These are phyloP conservation scores for Hortiboletus campestris DNA, from an alignment of 768 basidiomycete genomes.

Conservation along the genomic window DNA sequence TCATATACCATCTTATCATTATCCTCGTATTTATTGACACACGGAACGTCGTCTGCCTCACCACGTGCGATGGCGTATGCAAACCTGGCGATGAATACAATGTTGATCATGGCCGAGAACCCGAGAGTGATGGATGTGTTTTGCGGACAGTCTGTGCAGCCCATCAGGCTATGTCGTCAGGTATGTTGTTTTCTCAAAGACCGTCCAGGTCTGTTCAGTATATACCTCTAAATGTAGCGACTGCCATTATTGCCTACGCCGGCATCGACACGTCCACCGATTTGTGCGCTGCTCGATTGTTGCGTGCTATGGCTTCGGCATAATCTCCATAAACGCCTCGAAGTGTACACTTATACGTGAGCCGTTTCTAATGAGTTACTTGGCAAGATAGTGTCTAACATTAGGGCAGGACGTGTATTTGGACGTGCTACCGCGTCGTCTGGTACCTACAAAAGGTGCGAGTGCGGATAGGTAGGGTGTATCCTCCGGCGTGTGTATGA, in stretches of 20 bases:
- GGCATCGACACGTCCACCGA: constrained; percentile 39
- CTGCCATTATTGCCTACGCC: constrained; percentile 48
- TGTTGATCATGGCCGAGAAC: constrained; percentile 53
- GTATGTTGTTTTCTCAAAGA: constrained; percentile 31
- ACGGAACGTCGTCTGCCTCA: constrained; percentile 61
- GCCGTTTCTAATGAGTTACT: constrained; percentile 16
- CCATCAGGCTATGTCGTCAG: constrained; percentile 62
- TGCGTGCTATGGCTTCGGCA: constrained; percentile 70
- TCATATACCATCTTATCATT: constrained; percentile 52
- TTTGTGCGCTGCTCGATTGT: constrained; percentile 65
- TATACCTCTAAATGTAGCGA: constrained; percentile 37
- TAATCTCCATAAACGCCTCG: constrained; percentile 62
- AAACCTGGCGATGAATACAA: constrained; percentile 50
- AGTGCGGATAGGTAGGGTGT: constrained; percentile 49
- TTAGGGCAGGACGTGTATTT: constrained; percentile 49
- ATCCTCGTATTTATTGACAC: constrained; percentile 64
- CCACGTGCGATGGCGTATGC: constrained; percentile 63
- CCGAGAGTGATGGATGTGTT: constrained; percentile 45
- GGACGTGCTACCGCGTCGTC: constrained; percentile 51
- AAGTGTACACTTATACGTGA: constrained; percentile 56
- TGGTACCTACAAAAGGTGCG: constrained; percentile 56
- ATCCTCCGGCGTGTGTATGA: background rate
- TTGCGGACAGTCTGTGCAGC: constrained; percentile 38
- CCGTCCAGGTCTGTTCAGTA: background rate
- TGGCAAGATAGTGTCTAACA: background rate